Evolutionary conservation across 441 rosid species (phyloP).

Genomic region (Biscutella auriculata): DNA sequence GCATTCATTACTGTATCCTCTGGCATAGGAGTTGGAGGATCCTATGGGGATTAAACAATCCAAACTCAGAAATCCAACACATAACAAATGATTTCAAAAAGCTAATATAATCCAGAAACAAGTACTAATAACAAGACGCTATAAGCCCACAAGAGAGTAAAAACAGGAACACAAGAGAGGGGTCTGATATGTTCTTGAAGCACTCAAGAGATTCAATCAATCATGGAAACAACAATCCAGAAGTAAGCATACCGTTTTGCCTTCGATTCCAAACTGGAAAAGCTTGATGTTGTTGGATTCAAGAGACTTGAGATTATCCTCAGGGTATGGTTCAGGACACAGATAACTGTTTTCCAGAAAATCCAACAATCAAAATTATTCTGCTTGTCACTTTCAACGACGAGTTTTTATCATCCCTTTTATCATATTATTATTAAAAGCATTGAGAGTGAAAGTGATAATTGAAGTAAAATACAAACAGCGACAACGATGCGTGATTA

Average conservation of each 20-base stretch:
- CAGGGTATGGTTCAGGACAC: conserved; percentile 81
- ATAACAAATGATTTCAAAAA: not conserved
- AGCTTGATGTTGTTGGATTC: conserved; percentile 46
- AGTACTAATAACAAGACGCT: no score
- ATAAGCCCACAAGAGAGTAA: no score
- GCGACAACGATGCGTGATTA: no score
- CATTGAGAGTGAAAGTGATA: no score
- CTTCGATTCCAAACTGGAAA: conserved; percentile 71
- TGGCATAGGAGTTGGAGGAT: conserved; percentile 46
- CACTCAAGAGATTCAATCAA: no score
- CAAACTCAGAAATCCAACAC: conserved; percentile 10
- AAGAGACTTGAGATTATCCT: conserved; percentile 57
- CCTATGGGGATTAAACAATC: conserved; percentile 34
- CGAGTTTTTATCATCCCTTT: no score
- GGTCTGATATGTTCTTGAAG: no score
- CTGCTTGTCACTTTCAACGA: no score
- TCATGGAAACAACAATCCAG: no score
- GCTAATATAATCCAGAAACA: not conserved
- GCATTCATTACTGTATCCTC: conserved; percentile 49
- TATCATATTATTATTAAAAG: no score
- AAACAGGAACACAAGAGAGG: not conserved
- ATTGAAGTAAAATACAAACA: no score
- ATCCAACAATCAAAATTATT: conserved; percentile 7
- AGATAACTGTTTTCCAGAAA: conserved; percentile 55
- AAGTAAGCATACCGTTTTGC: conserved; percentile 44